Percentiles rank a stretch among this genome's conserved stretches.
Evolutionary conservation across 139 green algal genomes (phyloP).

Genomic region (Haematococcus lacustris): DNA sequence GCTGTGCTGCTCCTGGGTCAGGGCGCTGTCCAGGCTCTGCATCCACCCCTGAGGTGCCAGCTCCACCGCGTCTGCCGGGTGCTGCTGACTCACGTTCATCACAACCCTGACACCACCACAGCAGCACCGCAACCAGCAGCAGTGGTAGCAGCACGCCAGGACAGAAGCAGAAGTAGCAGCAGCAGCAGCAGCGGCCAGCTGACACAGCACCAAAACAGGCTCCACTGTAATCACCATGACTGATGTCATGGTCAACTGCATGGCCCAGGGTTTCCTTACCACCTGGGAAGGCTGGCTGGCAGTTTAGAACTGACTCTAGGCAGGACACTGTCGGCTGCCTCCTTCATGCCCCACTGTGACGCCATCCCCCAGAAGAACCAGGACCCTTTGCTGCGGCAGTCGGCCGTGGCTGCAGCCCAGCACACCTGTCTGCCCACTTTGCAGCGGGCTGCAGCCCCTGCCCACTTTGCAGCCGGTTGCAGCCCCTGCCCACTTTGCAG

Average conservation of each 20-base stretch:
- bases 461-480: no score
- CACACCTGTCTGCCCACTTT: background rate
- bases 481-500: no score
- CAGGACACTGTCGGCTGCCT: background rate
- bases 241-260: no score
- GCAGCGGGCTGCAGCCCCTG: no score
- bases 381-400: background rate
- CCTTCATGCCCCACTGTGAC: background rate
- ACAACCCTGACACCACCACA: slow-evolving; percentile 33
- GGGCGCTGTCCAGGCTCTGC: slow-evolving; percentile 29
- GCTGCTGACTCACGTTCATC: slow-evolving; percentile 34
- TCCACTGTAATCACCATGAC: no score
- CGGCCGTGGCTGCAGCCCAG: background rate
- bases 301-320: background rate
- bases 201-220: no score
- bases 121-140: background rate
- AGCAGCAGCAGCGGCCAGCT: no score
- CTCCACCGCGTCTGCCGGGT: slow-evolving; percentile 40
- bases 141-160: no score
- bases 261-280: no score
- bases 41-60: slow-evolving; percentile 13
- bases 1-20: slow-evolving; percentile 42
- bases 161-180: no score
- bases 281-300: background rate
- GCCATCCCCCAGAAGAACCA: background rate